phyloP scores from a whole-genome alignment of 2,329 filamentous ascomycete species.

The Pseudogymnoascus sp. region DNA sequence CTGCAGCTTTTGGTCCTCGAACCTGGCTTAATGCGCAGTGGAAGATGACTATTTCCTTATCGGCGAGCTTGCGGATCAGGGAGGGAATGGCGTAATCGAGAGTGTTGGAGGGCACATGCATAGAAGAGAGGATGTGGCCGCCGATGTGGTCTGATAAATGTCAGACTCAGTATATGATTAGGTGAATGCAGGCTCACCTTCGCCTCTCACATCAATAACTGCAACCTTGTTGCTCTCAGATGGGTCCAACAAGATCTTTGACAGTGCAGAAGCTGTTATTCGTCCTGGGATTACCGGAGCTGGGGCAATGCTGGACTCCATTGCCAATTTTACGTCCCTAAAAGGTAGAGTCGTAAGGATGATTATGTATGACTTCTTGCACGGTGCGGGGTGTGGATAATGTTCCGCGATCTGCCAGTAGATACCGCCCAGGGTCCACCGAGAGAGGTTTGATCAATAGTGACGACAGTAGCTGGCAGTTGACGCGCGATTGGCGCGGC shows the following conservation, averaged over 20 bases:
- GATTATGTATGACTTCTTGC: background rate
- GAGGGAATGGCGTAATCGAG: conserved; percentile 74
- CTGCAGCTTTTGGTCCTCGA: conserved; percentile 74
- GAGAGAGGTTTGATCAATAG: background rate
- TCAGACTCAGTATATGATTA: background rate
- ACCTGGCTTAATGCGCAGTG: conserved; percentile 92
- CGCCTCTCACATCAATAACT: conserved; percentile 83
- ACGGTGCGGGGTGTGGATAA: background rate
- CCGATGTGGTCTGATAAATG: conserved; percentile 68
- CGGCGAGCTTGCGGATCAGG: conserved; percentile 67
- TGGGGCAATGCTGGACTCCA: background rate
- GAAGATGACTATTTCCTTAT: conserved; percentile 81
- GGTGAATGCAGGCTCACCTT: conserved; percentile 41
- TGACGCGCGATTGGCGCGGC: background rate
- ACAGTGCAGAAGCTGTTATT: conserved; percentile 24
- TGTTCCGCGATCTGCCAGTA: background rate
- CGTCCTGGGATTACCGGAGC: conserved; percentile 14
- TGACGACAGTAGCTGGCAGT: background rate
- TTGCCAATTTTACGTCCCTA: background rate
- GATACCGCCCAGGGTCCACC: conserved; percentile 2
- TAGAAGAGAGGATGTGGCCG: conserved; percentile 74
- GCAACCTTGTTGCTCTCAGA: conserved; percentile 42
- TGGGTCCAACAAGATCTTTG: conserved; percentile 23
- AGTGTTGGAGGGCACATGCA: conserved; percentile 64
- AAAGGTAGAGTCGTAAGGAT: background rate